Evolutionary conservation across 352 stramenopile genomes (phyloP), one percentile per base, ranked within the genome.

Genomic region (Thalassiosira gravida): DNA sequence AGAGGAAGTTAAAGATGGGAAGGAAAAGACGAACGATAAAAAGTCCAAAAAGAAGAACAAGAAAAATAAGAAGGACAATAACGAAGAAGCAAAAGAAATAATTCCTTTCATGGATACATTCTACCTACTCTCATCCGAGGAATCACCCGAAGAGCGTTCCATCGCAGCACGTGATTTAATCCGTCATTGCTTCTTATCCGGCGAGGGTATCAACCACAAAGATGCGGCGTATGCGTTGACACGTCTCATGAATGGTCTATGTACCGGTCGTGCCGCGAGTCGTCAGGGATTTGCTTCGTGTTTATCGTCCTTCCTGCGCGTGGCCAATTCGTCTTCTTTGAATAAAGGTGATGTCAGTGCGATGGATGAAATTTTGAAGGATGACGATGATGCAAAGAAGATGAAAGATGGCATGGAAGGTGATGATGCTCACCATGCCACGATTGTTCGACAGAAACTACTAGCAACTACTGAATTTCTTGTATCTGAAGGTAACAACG

Each of bases 71-170:
- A 20, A 61, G 24, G 29, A 44, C 52, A 47, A 57, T 20, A 22
- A 32, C 30, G 14, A 49, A n/a, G 13, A 56, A 57, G 9, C 3
- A 59, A 30, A 42, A 39, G 27, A 53, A 42, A 59, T 75, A 11
- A 85, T 88, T 56, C 76, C 88, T 11, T 91, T 93, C 79, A 71
- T 93, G 46, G 88, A 93, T 70, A 87, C 83, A n/a, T 93, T 93
- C 55, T 93, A 91, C 65, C 66, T 74, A 44, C 71, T 93, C 13
- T 83, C 83, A 16, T 90, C 84, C 1, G 56, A 79, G 18, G 71
- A 88, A 70, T 74, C 74, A 32, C 29, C 55, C 8, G 65, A 72
- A 20, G 81, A 91, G 47, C 75, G 88, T 65, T 66, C 83, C 20
- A 67, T 82, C 22, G 78, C 83, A 7, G 88, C 85, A 52, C 69